A percentile compares a stretch with the other conserved stretches of the same genome.
These are phyloP conservation scores for Fremontodendron californicum DNA, from an alignment of 345 rosid genomes.

Conservation along the genomic window DNA sequence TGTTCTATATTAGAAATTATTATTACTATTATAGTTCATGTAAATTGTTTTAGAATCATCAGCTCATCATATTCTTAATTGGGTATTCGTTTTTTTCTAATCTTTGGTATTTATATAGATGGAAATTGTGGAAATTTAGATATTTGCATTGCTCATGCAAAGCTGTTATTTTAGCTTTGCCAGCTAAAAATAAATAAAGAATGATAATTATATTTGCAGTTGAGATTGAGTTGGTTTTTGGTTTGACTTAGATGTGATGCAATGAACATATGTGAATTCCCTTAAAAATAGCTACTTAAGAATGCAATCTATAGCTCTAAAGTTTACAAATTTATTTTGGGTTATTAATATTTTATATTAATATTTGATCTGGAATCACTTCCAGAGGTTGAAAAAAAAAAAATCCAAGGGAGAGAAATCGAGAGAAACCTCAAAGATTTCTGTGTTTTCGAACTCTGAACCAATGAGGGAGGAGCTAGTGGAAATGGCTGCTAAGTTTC, in stretches of 20 bases:
- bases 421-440: background rate
- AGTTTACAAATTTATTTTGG: background rate
- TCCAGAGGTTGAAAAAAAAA: background rate
- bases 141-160: background rate
- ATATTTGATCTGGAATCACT: background rate
- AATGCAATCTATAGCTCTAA: background rate
- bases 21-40: background rate
- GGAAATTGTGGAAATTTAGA: background rate
- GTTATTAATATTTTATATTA: background rate
- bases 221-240: background rate
- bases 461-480: conserved; percentile 25
- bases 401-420: background rate
- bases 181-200: background rate
- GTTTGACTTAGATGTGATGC: background rate
- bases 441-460: conserved; percentile 8
- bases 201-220: background rate
- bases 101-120: background rate
- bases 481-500: conserved; percentile 30
- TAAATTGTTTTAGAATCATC: background rate
- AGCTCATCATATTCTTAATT: background rate
- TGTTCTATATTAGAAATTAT: background rate
- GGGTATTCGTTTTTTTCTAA: background rate
- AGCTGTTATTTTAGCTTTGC: background rate
- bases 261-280: background rate
- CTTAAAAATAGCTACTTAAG: background rate